phyloP scores from a whole-genome alignment of 331 rosid genomes.

The Stylosanthes scabra region DNA sequence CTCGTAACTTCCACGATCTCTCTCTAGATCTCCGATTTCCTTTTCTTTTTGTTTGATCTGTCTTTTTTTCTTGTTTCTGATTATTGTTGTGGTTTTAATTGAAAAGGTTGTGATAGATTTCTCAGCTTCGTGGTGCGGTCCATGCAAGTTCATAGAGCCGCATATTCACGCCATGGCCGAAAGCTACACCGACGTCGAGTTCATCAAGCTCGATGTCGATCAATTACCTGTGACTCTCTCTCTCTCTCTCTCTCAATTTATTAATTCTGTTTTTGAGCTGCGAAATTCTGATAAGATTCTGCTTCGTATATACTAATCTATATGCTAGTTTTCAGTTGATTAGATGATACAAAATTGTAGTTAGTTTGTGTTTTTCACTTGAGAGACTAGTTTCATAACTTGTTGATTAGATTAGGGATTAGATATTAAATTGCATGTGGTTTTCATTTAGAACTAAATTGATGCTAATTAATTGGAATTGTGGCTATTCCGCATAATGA shows the following conservation, averaged over 20 bases:
- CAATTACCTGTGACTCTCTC: conserved; percentile 61
- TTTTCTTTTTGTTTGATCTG: neutral
- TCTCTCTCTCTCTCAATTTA: neutral
- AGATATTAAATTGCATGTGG: neutral
- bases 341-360: neutral
- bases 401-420: neutral
- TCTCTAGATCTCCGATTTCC: neutral
- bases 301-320: no score
- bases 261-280: no score
- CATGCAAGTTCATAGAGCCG: conserved; percentile 82
- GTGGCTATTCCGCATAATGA: no score
- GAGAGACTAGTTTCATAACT: neutral
- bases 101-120: conserved; percentile 79
- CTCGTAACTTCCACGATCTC: conserved; percentile 49
- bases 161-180: conserved; percentile 58
- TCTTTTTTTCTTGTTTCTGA: neutral
- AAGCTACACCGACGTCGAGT: conserved; percentile 60
- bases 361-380: neutral
- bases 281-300: no score
- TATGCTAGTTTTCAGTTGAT: no score
- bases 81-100: neutral
- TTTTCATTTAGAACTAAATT: neutral
- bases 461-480: neutral
- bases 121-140: conserved; percentile 96
- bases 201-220: conserved; percentile 86